phyloP scores from a whole-genome alignment of 805 yeast genomes.

The Saccharomycopsis sp. region DNA sequence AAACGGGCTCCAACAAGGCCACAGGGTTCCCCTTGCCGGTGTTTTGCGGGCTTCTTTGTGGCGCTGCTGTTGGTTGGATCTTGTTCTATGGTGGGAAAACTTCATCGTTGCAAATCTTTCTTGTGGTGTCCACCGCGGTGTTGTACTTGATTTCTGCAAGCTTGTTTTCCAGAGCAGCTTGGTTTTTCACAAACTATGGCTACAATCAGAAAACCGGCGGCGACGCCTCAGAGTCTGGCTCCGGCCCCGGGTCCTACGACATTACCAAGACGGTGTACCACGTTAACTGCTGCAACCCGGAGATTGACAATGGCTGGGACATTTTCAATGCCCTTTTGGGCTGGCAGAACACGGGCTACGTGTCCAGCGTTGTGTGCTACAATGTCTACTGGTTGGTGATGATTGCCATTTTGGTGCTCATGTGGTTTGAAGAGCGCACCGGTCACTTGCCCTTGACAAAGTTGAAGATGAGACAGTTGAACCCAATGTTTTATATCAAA shows the following conservation, averaged over 20 bases:
- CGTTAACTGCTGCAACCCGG: conserved; percentile 96
- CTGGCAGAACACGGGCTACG: conserved; percentile 95
- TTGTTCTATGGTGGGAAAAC: conserved; percentile 78
- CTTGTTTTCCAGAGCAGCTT: conserved; percentile 83
- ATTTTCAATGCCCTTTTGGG: conserved; percentile 89
- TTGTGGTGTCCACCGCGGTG: conserved; percentile 80
- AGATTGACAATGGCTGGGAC: conserved; percentile 91
- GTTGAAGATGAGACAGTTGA: conserved; percentile 42
- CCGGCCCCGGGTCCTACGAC: conserved; percentile 93
- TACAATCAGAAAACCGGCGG: conserved; percentile 74
- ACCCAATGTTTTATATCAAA: conserved; percentile 68
- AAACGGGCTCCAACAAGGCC: conserved; percentile 37
- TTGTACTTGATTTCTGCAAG: conserved; percentile 88
- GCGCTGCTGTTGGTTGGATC: conserved; percentile 57
- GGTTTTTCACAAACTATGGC: conserved; percentile 71
- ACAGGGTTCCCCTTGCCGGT: conserved; percentile 91
- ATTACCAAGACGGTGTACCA: conserved; percentile 80
- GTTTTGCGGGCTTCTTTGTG: conserved; percentile 74
- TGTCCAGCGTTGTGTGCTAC: conserved; percentile 85
- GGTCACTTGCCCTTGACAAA: conserved; percentile 73
- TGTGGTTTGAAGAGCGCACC: conserved; percentile 75
- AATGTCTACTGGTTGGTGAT: conserved; percentile 79
- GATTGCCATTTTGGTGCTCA: conserved; percentile 43
- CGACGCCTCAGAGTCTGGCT: conserved; percentile 87
- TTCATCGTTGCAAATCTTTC: conserved; percentile 77